Base-by-base conservation (phyloP, 2,329 filamentous ascomycete species). In the Exophiala xenobiotica region DNA sequence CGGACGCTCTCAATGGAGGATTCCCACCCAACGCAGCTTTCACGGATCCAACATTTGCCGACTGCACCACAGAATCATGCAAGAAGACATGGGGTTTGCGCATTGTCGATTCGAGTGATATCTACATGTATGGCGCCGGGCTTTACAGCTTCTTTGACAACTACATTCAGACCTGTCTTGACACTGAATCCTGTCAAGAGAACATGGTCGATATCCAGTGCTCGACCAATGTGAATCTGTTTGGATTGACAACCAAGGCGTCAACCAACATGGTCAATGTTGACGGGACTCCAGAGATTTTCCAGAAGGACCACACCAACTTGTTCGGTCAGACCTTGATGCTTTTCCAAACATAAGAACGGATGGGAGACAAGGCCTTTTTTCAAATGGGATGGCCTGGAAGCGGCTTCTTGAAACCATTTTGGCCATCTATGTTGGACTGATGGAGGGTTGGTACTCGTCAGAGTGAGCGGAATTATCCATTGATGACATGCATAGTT, bases 81-180 rank as follows among this genome's bases (percentile, higher is more conserved):
- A 82, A 81, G 55, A 89, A 90, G 65, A 81, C 88, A 1, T 90
- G 85, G 85, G 89, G 87, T 62, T 75, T 93, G 39, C 85, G 87
- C 19, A 76, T 90, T 33, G 71, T 81, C 49, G 78, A 86, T 68
- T 88, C 85, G 2, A 77, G 75, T 7, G 79, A 89, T 55, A 67
- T 90, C 14, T 81, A 79, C 64, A 71, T 90, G 63, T 88, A 85
- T 64, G 87, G 88, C 39, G 85, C 81, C 4, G 88, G 88, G 20
- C 72, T 91, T 53, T 92, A 92, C 77, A 85, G 79, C 59, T 92
- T 92, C 79, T 92, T 90, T 65, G 81, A 92, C 68, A 89, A 90
- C 76, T 92, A 92, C 70, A 74, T 71, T 29, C 86, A 90, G 69
- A 75, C 76, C 14, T 93, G 88, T 63, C 78, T 91, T 12, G 68